Base-by-base conservation (phyloP, 164 flowering plant species). In the Tetracentron sinense region DNA sequence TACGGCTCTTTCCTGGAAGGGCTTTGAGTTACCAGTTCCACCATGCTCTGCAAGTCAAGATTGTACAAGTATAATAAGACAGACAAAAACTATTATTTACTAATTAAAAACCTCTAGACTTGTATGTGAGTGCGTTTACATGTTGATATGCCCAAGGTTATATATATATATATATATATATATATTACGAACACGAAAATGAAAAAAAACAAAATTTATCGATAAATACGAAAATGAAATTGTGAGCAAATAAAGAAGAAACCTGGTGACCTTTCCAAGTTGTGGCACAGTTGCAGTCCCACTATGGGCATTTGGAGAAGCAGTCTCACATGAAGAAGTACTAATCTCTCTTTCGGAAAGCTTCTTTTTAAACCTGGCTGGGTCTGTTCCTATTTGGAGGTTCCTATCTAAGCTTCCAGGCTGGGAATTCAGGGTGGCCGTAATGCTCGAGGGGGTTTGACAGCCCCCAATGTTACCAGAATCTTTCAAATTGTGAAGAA, bases 201-300 rank as follows among this genome's bases (percentile, higher is more conserved):
- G 14, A 12, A 38, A 8, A 38, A 38, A 8, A 12, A 38, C 11
- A 38, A 3, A 10, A 8, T 38, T 4, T 8, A 38, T n/a, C n/a
- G n/a, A n/a, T 5, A 21, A 14, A 17, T 17, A 28, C 2, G 20
- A 49, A 21, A 58, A 54, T 19, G 14, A 42, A 50, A 38, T 30
- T 17, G 42, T n/a, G 35, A 35, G 29, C 6, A 23, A 35, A 58
- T 8, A 63, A n/a, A 42, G 22, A 61, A 23, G 42, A 19, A 47
- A 48, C 8, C 17, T 30, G 6, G 35, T 49, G 28, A 83, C 83
- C 85, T 80, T 77, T 28, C 53, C 66, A 60, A 69, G 56, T 11
- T 61, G 57, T 53, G 69, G 50, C 58, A 64, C 70, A 31, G 31
- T 54, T 31, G 47, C 35, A 7, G 64, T 67, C 69, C 64, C 60